Evolutionary conservation across 805 yeast genomes (phyloP), one percentile per base, ranked within the genome.

Genomic region (fission yeast (Schizosaccharomyces pombe)): DNA sequence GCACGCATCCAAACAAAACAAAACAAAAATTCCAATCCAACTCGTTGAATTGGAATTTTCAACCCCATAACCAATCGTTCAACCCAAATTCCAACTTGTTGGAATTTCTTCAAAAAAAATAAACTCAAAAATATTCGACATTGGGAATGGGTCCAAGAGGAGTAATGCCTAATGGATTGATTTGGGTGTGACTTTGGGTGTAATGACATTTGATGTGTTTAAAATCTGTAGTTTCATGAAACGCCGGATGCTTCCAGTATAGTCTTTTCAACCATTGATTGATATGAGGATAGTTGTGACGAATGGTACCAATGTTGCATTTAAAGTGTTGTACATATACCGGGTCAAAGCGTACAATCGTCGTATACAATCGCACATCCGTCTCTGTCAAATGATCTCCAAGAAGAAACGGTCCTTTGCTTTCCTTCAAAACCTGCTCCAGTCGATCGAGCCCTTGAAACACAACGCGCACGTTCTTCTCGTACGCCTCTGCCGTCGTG

Each of bases 241-340:
- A 83, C 4, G 80, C 83, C 16, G 78, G 77, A 57, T 74, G 63
- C 49, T 72, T 70, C 94, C 95, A 86, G 68, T 87, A 91, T 61
- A 91, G 73, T 60, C 80, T 77, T 60, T 82, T 72, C 61, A 86
- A 67, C 94, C 95, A 89, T 56, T 76, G 68, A 67, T 85, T 82
- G 55, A 87, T 67, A 61, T 72, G 68, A 24, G 95, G 95, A 65
- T 76, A 89, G 57, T 84, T 85, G 53, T 63, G 67, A 63, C 95
- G 77, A 61, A 89, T 82, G 73, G 79, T 81, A 53, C 78, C 78
- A 58, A 85, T 67, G 66, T 89, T 89, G 66, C 94, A 83, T 67
- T 89, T 87, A 76, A 89, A 91, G 66, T 87, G 95, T 65, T 86
- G 94, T 57, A 81, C 86, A 64, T 89, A 89, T 19, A 86, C 94